Base-by-base conservation (phyloP, 2,329 filamentous ascomycete genomes). In the Apiospora malaysiana region DNA sequence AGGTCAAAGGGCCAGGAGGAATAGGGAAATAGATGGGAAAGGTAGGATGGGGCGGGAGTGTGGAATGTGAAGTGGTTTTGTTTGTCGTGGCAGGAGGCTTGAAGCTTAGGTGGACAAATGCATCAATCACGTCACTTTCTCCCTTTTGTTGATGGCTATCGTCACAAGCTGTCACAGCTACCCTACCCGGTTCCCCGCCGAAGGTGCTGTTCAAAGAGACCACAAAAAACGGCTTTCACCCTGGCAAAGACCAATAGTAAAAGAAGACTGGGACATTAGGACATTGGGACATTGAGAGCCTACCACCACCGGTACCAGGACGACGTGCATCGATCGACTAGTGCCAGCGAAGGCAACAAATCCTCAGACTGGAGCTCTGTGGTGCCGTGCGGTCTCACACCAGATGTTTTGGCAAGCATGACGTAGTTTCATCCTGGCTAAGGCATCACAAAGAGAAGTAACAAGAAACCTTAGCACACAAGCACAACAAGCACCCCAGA, bases 91-190 rank as follows among this genome's bases (percentile, higher is more conserved):
- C 37, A 46, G 45, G 45, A 68, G 56, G 32, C 56, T 66, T 42
- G 42, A 67, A 67, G 43, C 16, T 27, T 27, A 67, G 40, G 40
- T 46, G 65, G 65, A 67, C 65, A 75, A 78, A 78, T 78, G 75
- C 72, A 78, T 78, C 74, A 72, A 79, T 78, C 78, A 79, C 77
- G 77, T 78, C 78, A 78, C 77, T 75, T 51, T 70, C 74, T 71
- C 72, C 63, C 32, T 75, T 75, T 73, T 71, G 72, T 76, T 76
- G 73, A 75, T 75, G 72, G 71, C 25, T 40, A 69, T 25, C 27
- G 56, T 63, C 56, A 63, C 56, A 10, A n/a, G 9, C 56, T 49
- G 68, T 56, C 68, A 69, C 37, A 42, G 46, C 68, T 59, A 27
- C 51, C 51, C 27, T 59, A 59, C 51, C 51, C 51, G 51, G 51